Percentiles rank a stretch among this genome's conserved stretches.
Conservation (phyloP, 225 moss, liverwort and hornwort genomes). For the Thuidium tamariscinum region DNA sequence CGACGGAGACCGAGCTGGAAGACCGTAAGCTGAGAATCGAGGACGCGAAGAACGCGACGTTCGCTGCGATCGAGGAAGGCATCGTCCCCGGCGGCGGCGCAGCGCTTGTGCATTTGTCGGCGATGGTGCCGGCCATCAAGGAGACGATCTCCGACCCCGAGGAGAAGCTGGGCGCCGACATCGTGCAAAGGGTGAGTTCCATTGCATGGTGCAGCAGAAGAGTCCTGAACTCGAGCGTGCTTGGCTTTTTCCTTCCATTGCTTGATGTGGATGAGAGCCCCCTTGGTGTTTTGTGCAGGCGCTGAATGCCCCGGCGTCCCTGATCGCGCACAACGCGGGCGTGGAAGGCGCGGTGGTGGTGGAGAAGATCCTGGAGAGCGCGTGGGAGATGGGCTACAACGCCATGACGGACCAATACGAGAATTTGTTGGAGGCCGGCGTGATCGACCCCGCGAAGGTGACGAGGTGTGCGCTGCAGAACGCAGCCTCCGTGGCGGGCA, state of each 20-base stretch:
- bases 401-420: conserved; percentile 93
- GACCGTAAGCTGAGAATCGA: conserved; percentile 89
- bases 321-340: conserved; percentile 87
- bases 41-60: conserved; percentile 97
- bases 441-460: conserved; percentile 96
- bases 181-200: conserved; percentile 66
- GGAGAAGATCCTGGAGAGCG: conserved; percentile 78
- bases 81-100: conserved; percentile 96
- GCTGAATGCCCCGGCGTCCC: conserved; percentile 48
- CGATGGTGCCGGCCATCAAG: conserved; percentile 60
- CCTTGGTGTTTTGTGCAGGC: conserved; percentile 38
- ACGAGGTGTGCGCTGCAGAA: conserved; percentile 89
- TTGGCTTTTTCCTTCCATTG: too few relatives aligned
- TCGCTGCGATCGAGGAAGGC: conserved; percentile 96
- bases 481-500: conserved; percentile 89
- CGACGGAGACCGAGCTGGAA: conserved; percentile 91
- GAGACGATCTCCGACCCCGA: conserved; percentile 49
- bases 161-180: conserved; percentile 87
- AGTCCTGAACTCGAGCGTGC: accelerated
- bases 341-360: conserved; percentile 95
- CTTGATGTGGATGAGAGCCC: background rate
- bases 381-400: conserved; percentile 87
- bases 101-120: conserved; percentile 77
- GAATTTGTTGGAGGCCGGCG: conserved; percentile 73
- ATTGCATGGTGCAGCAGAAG: too few relatives aligned